These are phyloP conservation scores for Aspergillus baeticus DNA, from an alignment of 495 filamentous ascomycete species.

Conservation along the genomic window DNA sequence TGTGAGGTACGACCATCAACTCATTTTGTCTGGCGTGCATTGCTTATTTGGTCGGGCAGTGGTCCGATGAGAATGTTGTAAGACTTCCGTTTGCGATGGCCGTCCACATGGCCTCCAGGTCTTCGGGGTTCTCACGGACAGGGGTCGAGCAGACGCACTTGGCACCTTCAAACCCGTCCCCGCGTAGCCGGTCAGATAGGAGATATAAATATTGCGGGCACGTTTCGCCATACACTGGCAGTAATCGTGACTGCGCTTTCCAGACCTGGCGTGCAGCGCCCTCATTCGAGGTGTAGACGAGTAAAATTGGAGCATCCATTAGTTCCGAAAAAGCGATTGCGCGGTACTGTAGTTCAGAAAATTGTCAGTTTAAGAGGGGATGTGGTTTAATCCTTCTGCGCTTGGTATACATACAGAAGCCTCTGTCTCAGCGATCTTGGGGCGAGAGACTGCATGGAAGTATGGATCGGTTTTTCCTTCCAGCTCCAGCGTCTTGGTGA, in stretches of 20 bases:
- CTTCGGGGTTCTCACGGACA: slow-evolving; percentile 30
- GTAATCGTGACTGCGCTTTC: slow-evolving; percentile 50
- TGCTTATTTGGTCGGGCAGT: slow-evolving; percentile 35
- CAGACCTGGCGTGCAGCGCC: slow-evolving; percentile 52
- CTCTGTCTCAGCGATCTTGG: slow-evolving; percentile 55
- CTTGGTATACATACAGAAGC: no score
- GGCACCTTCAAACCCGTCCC: slow-evolving; percentile 51
- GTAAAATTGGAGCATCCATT: slow-evolving; percentile 53
- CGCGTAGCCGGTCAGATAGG: slow-evolving; percentile 47
- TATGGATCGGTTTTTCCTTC: slow-evolving; percentile 47
- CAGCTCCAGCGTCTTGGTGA: slow-evolving; percentile 46
- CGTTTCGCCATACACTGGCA: slow-evolving; percentile 62
- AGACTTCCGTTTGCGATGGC: slow-evolving; percentile 47
- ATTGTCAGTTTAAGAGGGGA: no score
- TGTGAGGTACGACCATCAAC: no score
- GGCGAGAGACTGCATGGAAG: slow-evolving; percentile 53
- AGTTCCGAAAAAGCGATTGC: slow-evolving; percentile 54
- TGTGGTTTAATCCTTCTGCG: no score
- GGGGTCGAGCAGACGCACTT: slow-evolving; percentile 52
- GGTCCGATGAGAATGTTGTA: slow-evolving; percentile 43
- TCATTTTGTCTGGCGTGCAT: no score
- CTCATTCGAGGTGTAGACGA: slow-evolving; percentile 58
- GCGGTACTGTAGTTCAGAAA: no score
- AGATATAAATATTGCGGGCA: slow-evolving; percentile 66
- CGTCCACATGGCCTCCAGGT: slow-evolving; percentile 44